These are phyloP conservation scores for Vanrija sp. DNA, from an alignment of 1,284 basidiomycete species.

Conservation along the genomic window DNA sequence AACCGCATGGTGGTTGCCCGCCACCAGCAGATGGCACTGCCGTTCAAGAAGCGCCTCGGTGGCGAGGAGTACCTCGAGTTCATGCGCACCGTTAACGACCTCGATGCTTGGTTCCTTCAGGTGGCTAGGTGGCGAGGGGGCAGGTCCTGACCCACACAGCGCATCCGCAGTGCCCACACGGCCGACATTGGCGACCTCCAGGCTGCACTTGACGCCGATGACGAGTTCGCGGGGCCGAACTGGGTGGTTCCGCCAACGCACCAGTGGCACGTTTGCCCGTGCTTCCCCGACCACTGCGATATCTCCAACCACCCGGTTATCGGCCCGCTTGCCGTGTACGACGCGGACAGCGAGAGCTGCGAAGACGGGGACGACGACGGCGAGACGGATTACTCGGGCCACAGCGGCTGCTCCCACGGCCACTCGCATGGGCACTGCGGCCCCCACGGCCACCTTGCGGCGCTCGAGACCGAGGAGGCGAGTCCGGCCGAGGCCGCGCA, in stretches of 20 bases:
- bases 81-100: background rate
- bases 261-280: constrained; percentile 5
- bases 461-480: no score
- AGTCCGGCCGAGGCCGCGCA: no score
- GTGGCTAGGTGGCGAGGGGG: background rate
- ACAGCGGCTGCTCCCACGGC: constrained; percentile 24
- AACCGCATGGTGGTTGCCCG: background rate
- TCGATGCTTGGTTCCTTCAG: background rate
- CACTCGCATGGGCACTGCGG: no score
- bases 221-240: background rate
- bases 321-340: background rate
- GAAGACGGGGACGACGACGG: background rate
- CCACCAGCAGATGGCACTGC: background rate
- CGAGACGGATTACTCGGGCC: constrained; percentile 43
- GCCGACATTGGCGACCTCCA: background rate
- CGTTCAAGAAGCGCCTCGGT: background rate
- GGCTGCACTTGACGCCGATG: constrained; percentile 1
- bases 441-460: constrained; percentile 24
- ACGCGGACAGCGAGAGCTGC: background rate
- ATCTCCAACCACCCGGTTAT: no score
- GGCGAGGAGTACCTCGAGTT: background rate
- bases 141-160: background rate
- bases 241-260: constrained; percentile 5
- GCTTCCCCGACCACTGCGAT: background rate
- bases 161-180: background rate